Base-by-base conservation (phyloP, 139 green algal species). In the Ulvella scutata region DNA sequence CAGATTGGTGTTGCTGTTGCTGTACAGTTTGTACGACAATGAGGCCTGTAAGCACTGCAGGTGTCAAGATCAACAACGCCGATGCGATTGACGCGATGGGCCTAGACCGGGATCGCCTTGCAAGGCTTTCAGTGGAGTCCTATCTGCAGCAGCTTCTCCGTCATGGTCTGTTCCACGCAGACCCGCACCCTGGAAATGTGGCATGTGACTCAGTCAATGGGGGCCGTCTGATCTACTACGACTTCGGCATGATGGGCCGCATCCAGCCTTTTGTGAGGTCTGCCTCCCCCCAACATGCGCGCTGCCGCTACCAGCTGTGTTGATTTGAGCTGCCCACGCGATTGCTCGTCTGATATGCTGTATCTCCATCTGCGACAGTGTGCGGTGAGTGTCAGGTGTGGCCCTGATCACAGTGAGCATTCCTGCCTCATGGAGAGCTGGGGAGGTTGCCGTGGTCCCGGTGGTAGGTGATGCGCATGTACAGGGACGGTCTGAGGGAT, bases 171-270 rank as follows among this genome's bases (percentile, higher is more conserved):
- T 98, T 98, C 85, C 94, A 98, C 76, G 94, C 92, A 0, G 92
- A 95, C 75, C 91, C 89, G 2, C 92, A 96, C 82, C 92, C 93
- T 0, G 94, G 95, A 77, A 99, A 99, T 85, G 92, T 99, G 28
- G 91, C 92, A 3, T 93, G 97, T 31, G 94, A 98, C 78, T 62
- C 81, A 0, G 51, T 31, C n/a, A 67, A 67, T 1, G 82, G 78
- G 36, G 93, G 93, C 34, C 82, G 88, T 2, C 82, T 97, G 23
- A 95, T 97, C 80, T 97, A 97, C 84, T 99, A 98, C 80, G 94
- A 98, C 81, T 98, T 98, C 86, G 94, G 93, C 74, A 92, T 93
- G 89, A 93, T 93, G 86, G 89, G 88, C 33, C 59, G 43, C 61
- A 76, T 79, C 39, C 80, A 77, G 36, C 51, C 51, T n/a, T 10